These are phyloP conservation scores for Monosporascus ibericus DNA, from an alignment of 2,329 filamentous ascomycete genomes.

Conservation along the genomic window DNA sequence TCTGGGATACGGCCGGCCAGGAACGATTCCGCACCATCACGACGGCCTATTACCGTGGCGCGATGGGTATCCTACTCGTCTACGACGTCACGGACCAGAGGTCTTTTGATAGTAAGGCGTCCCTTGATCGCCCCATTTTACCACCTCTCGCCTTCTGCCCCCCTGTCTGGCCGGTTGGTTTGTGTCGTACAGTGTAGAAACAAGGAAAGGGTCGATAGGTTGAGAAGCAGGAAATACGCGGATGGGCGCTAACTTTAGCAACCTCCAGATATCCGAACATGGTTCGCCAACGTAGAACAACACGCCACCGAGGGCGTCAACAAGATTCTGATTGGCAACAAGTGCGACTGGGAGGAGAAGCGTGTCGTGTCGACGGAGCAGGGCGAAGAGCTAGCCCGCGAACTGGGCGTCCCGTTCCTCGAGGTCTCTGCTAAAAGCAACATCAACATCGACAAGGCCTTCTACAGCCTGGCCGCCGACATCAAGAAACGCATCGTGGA, in stretches of 20 bases:
- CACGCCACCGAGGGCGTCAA: conserved; percentile 98
- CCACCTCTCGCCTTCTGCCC: conserved; percentile 2
- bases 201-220: conserved; percentile 1
- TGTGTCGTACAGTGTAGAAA: neutral
- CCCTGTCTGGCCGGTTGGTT: neutral
- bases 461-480: conserved; percentile 88
- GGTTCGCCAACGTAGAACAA: conserved; percentile 98
- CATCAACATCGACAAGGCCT: conserved; percentile 99
- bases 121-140: conserved; percentile 6
- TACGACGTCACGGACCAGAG: conserved; percentile 98
- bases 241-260: conserved; percentile 10
- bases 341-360: conserved; percentile 99
- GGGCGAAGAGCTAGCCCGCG: conserved; percentile 87
- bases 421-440: conserved; percentile 98
- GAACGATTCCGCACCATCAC: conserved; percentile 99
- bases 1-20: conserved; percentile 98
- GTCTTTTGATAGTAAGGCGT: conserved; percentile 76
- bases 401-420: conserved; percentile 95
- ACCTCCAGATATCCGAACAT: conserved; percentile 84
- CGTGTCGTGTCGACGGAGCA: conserved; percentile 88
- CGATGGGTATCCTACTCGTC: conserved; percentile 95
- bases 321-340: conserved; percentile 99
- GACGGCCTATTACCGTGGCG: conserved; percentile 95
- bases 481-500: conserved; percentile 99
- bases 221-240: conserved; percentile 2